Percentiles rank a stretch among this genome's conserved stretches.
These are phyloP conservation scores for Lyophyllum shimeji DNA, from an alignment of 768 basidiomycete species.

Conservation along the genomic window DNA sequence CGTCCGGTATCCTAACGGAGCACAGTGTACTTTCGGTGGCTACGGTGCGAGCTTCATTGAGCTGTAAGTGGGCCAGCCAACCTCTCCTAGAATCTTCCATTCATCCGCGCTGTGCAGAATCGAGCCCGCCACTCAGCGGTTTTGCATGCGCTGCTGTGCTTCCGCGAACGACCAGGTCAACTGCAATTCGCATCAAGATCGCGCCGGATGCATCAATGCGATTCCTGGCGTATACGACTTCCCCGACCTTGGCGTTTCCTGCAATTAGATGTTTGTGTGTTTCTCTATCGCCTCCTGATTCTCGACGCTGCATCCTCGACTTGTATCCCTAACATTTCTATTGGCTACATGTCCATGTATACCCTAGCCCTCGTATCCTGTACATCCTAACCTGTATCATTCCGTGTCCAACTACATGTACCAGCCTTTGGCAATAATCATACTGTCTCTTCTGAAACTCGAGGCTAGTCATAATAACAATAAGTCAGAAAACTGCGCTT, in stretches of 20 bases:
- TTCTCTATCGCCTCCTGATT: background rate
- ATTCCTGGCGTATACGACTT: conserved; percentile 49
- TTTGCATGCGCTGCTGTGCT: conserved; percentile 50
- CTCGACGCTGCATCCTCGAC: background rate
- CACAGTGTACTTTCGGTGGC: conserved; percentile 51
- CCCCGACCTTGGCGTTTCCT: conserved; percentile 22
- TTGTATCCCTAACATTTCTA: background rate
- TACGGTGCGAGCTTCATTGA: conserved; percentile 52
- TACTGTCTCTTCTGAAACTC: background rate
- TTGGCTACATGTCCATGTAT: conserved; percentile 6
- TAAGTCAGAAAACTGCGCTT: background rate
- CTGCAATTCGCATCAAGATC: conserved; percentile 53
- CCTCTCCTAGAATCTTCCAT: background rate
- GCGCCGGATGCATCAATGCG: conserved; percentile 38
- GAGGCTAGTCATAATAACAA: background rate
- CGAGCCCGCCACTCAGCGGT: conserved; percentile 44
- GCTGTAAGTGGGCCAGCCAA: conserved; percentile 27
- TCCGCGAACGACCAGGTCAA: conserved; percentile 40
- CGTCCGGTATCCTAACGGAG: conserved; percentile 50
- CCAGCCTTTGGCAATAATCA: background rate
- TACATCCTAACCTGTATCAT: background rate
- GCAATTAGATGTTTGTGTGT: background rate
- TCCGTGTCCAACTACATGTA: background rate
- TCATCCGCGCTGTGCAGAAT: conserved; percentile 28
- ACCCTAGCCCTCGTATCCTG: background rate